Evolutionary conservation across 164 flowering plant species (phyloP), one percentile per base, ranked within the genome.

Genomic region (Dillenia turbinata): DNA sequence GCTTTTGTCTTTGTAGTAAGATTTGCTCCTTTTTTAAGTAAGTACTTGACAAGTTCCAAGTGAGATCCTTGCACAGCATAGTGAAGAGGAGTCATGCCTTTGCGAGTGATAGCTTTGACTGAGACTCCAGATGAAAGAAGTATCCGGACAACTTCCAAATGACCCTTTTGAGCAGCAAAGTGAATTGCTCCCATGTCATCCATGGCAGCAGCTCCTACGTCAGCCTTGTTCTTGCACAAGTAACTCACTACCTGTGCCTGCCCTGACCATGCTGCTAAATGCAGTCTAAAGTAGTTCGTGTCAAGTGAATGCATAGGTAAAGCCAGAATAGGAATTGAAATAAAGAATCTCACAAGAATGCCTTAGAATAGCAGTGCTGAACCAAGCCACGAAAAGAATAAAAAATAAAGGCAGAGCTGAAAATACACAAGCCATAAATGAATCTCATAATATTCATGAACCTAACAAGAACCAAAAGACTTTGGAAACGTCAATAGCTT

Each of bases 181-280:
- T 94, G 99, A 68, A 94, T 79, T 24, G 97, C 97, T 26, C 87
- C 89, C 99, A 91, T 91, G 74, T 94, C 96, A 67, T 94, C 99
- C 84, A 90, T 85, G 49, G 99, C 96, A 19, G 95, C 91, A 54
- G 99, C 97, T 59, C 95, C 89, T 24, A 81, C 86, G 77, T 94
- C 99, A 57, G 97, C 99, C 73, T 84, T 89, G 70, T 87, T 69
- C 73, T 85, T 83, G 85, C 97, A 91, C 33, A 91, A 88, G 69
- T 77, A 85, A 54, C 59, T 74, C 63, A 88, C 93, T 45, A 85
- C 87, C 72, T 89, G 80, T 44, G 84, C 62, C 45, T 91, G 87
- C 47, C 96, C 97, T 56, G 99, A 68, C 95, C 96, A 94, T 70
- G 99, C 95, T 66, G 97, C 97, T 76, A 94, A 82, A 80, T 94